Conservation (phyloP, 2,329 filamentous ascomycete species). For the Rhynchosporium agropyri region DNA sequence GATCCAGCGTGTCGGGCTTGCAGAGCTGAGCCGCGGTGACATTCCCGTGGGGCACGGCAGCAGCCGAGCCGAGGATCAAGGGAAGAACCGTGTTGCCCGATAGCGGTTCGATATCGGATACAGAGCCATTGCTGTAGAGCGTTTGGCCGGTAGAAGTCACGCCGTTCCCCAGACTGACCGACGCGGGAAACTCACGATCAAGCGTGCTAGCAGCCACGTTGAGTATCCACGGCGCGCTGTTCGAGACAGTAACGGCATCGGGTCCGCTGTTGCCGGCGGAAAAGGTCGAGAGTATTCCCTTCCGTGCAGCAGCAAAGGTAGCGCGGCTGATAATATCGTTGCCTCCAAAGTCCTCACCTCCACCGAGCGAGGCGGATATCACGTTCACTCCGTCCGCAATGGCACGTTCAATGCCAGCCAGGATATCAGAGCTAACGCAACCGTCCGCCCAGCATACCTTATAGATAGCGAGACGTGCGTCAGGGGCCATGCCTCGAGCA, state of each 20-base stretch:
- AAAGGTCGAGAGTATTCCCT: not conserved
- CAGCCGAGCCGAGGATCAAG: not conserved
- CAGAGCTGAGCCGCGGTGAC: not conserved
- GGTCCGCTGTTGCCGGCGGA: not conserved
- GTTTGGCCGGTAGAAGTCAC: not conserved
- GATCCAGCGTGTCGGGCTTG: not conserved
- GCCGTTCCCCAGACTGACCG: not conserved
- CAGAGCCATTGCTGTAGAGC: not conserved
- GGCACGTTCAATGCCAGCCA: not conserved
- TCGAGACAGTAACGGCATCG: not conserved
- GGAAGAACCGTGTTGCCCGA: not conserved
- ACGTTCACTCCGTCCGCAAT: not conserved
- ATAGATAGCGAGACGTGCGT: not conserved
- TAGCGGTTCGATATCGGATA: not conserved
- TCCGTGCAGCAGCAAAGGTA: not conserved
- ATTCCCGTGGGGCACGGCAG: not conserved
- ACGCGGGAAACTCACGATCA: not conserved
- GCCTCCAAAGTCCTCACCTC: not conserved
- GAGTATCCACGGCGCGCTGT: not conserved
- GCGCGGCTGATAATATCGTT: not conserved
- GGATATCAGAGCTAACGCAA: not conserved
- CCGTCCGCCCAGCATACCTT: not conserved
- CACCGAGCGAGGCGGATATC: not conserved
- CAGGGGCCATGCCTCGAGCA: not conserved
- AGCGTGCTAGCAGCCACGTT: constrained; percentile 1